Base-by-base conservation (phyloP, 108 stramenopile species). In the Skeletonema potamos region DNA sequence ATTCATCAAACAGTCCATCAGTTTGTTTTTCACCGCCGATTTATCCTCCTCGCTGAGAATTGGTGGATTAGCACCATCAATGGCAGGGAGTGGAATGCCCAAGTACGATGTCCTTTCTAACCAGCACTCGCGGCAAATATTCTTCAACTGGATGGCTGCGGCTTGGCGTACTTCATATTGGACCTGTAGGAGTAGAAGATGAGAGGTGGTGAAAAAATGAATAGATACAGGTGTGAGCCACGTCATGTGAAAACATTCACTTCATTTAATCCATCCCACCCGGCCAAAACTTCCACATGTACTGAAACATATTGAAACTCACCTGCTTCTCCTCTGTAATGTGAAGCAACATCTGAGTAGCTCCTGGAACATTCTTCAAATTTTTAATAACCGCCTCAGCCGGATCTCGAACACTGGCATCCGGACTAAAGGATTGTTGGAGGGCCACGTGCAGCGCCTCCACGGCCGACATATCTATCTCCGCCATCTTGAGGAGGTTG, bases 41-140 rank as follows among this genome's bases (percentile, higher is more conserved):
- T 95, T 92, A 79, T 95, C 95, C 17, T 82, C 88, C 22, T 87
- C 84, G 27, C 70, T 58, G 6, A 96, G 57, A n/a, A 93, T 20
- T 6, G 85, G 76, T 12, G 87, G 58, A 12, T 76, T 85, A 5
- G 74, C 62, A n/a, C 71, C 76, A 32, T 75, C 74, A 27, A 24
- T 20, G 56, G 82, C 15, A 8, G 61, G 54, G 46, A 74, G 73
- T 22, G 58, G 27, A 54, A 82, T 54, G 20, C 88, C 87, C 27
- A 87, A 69, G 54, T 84, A 87, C n/a, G 87, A 80, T 9, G 82
- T 51, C 18, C 94, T 86, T 65, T 92, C 90, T 27, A 89, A 82
- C 94, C 94, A 95, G 60, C 94, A 90, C 79, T 92, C 94, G 66
- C 92, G 81, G 54, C 94, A 95, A 62, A 95, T 87, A 68, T 95